These are phyloP conservation scores for Triglochin maritima DNA, from an alignment of 106 monocot species.

Conservation along the genomic window DNA sequence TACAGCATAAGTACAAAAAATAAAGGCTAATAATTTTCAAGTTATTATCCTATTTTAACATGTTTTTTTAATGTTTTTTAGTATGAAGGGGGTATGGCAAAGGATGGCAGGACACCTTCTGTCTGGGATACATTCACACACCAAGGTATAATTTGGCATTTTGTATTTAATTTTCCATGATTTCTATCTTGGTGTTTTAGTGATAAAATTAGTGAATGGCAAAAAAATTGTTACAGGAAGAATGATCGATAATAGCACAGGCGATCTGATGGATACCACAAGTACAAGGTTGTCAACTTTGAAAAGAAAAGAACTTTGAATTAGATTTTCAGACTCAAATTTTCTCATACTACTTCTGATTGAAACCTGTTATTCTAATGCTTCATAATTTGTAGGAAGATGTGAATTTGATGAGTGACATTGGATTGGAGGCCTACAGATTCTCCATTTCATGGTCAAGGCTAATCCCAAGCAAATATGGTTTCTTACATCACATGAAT, in stretches of 20 bases:
- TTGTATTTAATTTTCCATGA: too few species aligned
- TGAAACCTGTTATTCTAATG: not conserved
- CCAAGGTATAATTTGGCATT: slow-evolving; percentile 7
- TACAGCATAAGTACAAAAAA: too few species aligned
- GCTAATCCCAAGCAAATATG: slow-evolving; percentile 13
- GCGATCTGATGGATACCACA: slow-evolving; percentile 71
- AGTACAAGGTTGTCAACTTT: slow-evolving; percentile 41
- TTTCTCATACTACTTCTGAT: not conserved
- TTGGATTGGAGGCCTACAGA: too few species aligned
- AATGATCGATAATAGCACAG: slow-evolving; percentile 35
- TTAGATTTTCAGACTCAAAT: too few species aligned
- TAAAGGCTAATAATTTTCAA: too few species aligned
- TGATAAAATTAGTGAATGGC: too few species aligned
- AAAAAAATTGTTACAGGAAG: slow-evolving; percentile 7
- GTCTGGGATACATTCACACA: slow-evolving; percentile 40
- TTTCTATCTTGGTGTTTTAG: too few species aligned
- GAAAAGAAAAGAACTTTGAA: too few species aligned
- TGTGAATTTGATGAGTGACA: slow-evolving; percentile 8
- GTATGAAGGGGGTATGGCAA: slow-evolving; percentile 35
- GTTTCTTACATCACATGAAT: not conserved
- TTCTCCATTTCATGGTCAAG: slow-evolving; percentile 20
- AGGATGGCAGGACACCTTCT: slow-evolving; percentile 38
- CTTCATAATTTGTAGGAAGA: slow-evolving; percentile 17
- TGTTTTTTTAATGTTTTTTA: not conserved
- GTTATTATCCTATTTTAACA: too few species aligned